Evolutionary conservation across 257 asterid species (phyloP).

Genomic region (Solanum okadae): DNA sequence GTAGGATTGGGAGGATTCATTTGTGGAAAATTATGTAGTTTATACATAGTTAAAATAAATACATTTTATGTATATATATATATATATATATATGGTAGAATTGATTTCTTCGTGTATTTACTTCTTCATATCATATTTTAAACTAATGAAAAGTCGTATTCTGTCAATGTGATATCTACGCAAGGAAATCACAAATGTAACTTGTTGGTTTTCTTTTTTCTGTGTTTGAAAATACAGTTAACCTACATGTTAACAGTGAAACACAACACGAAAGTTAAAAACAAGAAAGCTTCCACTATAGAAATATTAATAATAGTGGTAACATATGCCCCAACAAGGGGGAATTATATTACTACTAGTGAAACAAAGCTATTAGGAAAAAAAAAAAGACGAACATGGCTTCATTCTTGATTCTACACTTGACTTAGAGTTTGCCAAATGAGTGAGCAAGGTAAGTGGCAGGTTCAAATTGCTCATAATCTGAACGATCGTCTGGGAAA

Average conservation of each 20-base stretch:
- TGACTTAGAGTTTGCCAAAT: slow-evolving; percentile 58
- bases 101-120: too few relatives aligned
- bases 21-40: too few relatives aligned
- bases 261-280: neutral
- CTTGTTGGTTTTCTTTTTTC: too few relatives aligned
- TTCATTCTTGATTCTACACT: neutral
- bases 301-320: neutral
- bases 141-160: too few relatives aligned
- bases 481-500: slow-evolving; percentile 77
- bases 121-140: too few relatives aligned
- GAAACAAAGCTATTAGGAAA: neutral
- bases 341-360: neutral
- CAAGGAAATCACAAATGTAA: too few relatives aligned
- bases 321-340: neutral
- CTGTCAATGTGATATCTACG: too few relatives aligned
- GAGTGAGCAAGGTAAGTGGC: slow-evolving; percentile 93
- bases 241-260: neutral
- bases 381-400: neutral
- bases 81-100: too few relatives aligned
- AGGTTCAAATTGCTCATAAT: slow-evolving; percentile 92
- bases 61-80: too few relatives aligned
- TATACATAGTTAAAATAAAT: too few relatives aligned
- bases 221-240: too few relatives aligned
- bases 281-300: neutral
- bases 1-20: too few relatives aligned